A percentile compares a stretch with the other conserved stretches of the same genome.
phyloP scores from a whole-genome alignment of 768 basidiomycete genomes.

The Lactarius evosmus region DNA sequence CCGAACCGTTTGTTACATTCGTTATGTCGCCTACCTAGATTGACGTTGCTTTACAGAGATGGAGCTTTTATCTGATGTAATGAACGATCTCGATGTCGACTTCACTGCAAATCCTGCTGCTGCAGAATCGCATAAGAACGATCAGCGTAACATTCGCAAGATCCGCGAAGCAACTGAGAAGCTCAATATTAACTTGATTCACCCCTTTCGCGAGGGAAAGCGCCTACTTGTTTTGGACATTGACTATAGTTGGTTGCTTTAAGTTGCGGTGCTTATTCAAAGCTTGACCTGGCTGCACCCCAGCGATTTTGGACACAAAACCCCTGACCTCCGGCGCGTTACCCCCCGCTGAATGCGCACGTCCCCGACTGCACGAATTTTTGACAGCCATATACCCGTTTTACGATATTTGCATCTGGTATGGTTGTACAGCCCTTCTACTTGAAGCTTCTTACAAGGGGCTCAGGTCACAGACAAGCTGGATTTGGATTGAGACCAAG shows the following conservation, averaged over 20 bases:
- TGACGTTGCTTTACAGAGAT: slow-evolving; percentile 43
- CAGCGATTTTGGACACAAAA: slow-evolving; percentile 83
- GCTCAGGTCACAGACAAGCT: slow-evolving; percentile 77
- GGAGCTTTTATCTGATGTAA: slow-evolving; percentile 60
- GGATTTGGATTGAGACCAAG: slow-evolving; percentile 89
- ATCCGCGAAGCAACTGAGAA: slow-evolving; percentile 68
- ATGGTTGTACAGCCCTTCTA: slow-evolving; percentile 5
- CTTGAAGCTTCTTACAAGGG: background rate
- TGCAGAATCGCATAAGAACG: slow-evolving; percentile 58
- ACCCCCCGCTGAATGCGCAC: slow-evolving; percentile 76
- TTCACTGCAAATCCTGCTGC: slow-evolving; percentile 63
- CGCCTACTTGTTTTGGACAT: slow-evolving; percentile 82
- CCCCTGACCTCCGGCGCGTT: slow-evolving; percentile 78
- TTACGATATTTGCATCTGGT: slow-evolving; percentile 93
- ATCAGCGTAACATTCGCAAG: slow-evolving; percentile 79
- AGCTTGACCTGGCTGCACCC: slow-evolving; percentile 1
- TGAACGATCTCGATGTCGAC: slow-evolving; percentile 83
- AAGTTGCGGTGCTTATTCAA: background rate
- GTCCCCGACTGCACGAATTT: slow-evolving; percentile 83
- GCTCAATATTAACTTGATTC: slow-evolving; percentile 66
- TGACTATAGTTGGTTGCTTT: slow-evolving; percentile 65
- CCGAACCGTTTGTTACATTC: slow-evolving; percentile 47
- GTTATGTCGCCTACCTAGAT: background rate
- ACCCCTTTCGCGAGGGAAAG: slow-evolving; percentile 72
- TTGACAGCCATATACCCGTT: slow-evolving; percentile 73